Conservation (phyloP, 208 protist genomes). For the Acanthamoeba triangularis region DNA sequence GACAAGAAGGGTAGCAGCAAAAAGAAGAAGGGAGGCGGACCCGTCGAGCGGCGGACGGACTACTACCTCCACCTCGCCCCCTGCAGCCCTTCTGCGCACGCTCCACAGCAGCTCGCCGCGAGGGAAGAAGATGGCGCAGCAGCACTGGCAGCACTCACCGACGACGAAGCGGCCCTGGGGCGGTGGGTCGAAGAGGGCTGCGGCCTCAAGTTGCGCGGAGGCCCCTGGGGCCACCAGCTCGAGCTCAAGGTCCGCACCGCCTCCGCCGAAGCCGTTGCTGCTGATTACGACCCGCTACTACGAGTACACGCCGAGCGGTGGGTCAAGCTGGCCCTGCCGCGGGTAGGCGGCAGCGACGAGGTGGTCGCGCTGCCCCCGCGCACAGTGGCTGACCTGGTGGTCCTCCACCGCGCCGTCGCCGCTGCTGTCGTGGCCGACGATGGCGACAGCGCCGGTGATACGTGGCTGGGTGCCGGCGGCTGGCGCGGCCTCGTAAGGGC, state of each 20-base stretch:
- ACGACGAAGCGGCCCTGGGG: not conserved
- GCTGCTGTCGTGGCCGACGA: not conserved
- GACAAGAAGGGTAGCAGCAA: not conserved
- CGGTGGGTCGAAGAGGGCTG: constrained; percentile 10
- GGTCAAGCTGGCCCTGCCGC: constrained; percentile 1
- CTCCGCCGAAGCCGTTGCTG: not conserved
- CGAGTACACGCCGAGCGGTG: constrained; percentile 31
- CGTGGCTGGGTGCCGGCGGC: not conserved
- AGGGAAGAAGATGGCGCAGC: not conserved
- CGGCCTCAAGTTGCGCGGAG: constrained; percentile 28
- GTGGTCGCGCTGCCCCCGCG: not conserved
- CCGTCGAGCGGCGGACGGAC: not conserved
- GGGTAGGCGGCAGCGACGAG: not conserved
- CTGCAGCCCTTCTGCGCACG: not conserved
- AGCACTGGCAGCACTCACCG: too few relatives aligned
- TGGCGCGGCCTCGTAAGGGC: too few relatives aligned
- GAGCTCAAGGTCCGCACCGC: constrained; percentile 38
- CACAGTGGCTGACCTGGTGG: not conserved
- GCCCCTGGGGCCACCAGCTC: constrained; percentile 9
- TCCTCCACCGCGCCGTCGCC: not conserved
- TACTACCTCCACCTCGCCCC: not conserved
- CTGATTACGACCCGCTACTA: not conserved
- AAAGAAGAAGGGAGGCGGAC: not conserved
- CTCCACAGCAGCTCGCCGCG: too few relatives aligned
- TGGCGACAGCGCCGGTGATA: not conserved